These are phyloP conservation scores for Cytospora chrysosperma DNA, from an alignment of 2,329 filamentous ascomycete genomes.

Conservation along the genomic window DNA sequence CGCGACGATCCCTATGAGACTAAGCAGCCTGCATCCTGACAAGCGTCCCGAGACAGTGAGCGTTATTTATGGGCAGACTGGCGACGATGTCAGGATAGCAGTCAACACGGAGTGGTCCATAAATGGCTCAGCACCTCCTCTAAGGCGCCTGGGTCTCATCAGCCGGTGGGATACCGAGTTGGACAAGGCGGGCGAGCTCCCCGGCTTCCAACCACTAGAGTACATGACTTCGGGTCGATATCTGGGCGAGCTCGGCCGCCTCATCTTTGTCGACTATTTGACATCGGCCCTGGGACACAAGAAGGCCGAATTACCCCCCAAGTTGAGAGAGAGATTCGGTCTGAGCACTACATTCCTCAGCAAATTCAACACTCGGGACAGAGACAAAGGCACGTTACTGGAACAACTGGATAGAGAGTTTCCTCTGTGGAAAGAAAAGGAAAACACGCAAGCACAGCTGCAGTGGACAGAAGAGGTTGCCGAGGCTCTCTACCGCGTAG, in stretches of 20 bases:
- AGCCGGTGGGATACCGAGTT: slow-evolving; percentile 70
- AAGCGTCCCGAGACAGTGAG: slow-evolving; percentile 57
- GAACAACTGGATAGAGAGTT: slow-evolving; percentile 53
- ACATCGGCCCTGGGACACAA: slow-evolving; percentile 42
- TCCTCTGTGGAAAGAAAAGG: slow-evolving; percentile 42
- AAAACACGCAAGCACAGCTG: slow-evolving; percentile 44
- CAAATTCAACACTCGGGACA: slow-evolving; percentile 59
- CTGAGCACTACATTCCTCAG: slow-evolving; percentile 73
- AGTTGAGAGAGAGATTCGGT: slow-evolving; percentile 57
- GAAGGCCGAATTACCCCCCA: slow-evolving; percentile 50
- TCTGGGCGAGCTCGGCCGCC: slow-evolving; percentile 71
- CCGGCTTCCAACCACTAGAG: slow-evolving; percentile 79
- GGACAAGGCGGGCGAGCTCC: slow-evolving; percentile 64
- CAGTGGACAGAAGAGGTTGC: slow-evolving; percentile 63
- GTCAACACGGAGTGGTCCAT: slow-evolving; percentile 87
- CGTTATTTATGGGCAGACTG: slow-evolving; percentile 45
- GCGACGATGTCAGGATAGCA: slow-evolving; percentile 61
- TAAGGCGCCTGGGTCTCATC: slow-evolving; percentile 62
- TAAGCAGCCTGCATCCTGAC: slow-evolving; percentile 59
- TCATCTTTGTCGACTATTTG: slow-evolving; percentile 68
- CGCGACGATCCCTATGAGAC: slow-evolving; percentile 71
- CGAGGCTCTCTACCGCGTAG: slow-evolving; percentile 61
- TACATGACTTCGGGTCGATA: slow-evolving; percentile 83
- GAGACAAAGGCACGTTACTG: slow-evolving; percentile 38
- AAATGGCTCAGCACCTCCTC: slow-evolving; percentile 67